phyloP scores from a whole-genome alignment of 768 basidiomycete species.

The Holtermanniella nyarrowii region DNA sequence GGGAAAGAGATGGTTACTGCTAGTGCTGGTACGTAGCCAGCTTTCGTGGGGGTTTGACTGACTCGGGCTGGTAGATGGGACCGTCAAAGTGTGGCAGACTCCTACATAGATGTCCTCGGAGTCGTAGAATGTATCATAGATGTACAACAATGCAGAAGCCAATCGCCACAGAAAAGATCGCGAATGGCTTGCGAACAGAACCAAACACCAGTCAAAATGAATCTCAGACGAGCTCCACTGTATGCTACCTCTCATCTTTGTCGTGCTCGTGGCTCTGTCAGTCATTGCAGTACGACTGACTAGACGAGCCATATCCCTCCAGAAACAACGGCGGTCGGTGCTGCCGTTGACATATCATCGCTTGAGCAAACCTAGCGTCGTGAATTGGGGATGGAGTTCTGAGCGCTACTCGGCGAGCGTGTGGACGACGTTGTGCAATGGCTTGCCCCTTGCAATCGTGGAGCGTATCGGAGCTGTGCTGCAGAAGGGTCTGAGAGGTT shows the following conservation, averaged over 20 bases:
- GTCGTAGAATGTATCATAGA: no score
- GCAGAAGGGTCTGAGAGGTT: neutral
- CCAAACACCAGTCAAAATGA: neutral
- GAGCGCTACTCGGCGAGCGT: neutral
- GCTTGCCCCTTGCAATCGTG: neutral
- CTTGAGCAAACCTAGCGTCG: neutral
- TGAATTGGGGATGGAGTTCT: neutral
- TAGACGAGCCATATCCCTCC: neutral
- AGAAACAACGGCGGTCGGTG: neutral
- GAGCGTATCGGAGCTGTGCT: neutral
- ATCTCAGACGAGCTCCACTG: neutral
- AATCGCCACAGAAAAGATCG: no score
- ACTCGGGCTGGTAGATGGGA: conserved; percentile 52
- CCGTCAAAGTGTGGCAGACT: conserved; percentile 68
- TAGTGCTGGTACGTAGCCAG: conserved; percentile 48
- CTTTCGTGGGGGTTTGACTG: neutral
- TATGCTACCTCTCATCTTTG: neutral
- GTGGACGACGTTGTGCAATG: neutral
- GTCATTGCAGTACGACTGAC: neutral
- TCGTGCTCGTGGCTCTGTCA: neutral
- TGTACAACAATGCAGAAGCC: no score
- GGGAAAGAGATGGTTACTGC: conserved; percentile 76
- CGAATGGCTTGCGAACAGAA: no score
- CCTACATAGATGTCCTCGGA: no score
- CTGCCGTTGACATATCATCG: neutral